Conservation (phyloP, 2,329 filamentous ascomycete species). For the Lachnellula subtilissima region DNA sequence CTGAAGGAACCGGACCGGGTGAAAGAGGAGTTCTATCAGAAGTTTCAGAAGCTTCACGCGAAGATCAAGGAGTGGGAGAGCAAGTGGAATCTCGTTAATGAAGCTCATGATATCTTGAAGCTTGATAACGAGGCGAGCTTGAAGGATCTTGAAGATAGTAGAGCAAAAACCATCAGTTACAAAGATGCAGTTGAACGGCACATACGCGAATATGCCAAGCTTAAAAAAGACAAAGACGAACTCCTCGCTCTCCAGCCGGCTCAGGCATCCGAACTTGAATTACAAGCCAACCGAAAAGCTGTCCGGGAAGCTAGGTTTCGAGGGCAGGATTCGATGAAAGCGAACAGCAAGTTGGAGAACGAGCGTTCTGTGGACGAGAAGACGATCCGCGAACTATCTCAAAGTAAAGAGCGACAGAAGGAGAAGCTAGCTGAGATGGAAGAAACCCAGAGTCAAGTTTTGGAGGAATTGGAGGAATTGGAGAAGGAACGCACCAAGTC, state of each 20-base stretch:
- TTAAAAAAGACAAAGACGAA: not conserved
- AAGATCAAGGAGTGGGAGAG: not conserved
- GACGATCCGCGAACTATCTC: not conserved
- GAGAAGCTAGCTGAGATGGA: not conserved
- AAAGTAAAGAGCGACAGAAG: not conserved
- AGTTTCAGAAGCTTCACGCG: not conserved
- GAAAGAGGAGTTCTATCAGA: not conserved
- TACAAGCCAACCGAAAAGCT: not conserved
- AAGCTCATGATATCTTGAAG: not conserved
- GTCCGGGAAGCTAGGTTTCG: not conserved
- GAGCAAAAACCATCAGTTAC: not conserved
- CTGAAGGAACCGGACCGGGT: not conserved
- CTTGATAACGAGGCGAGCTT: conserved; percentile 1
- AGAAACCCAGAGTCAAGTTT: not conserved
- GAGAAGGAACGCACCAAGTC: not conserved
- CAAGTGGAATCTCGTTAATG: not conserved
- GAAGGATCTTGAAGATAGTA: not conserved
- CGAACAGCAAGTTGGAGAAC: not conserved
- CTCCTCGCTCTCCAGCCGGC: not conserved
- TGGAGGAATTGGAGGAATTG: not conserved
- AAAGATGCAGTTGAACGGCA: not conserved
- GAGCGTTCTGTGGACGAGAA: not conserved
- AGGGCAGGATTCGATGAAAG: not conserved
- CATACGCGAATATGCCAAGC: not conserved
- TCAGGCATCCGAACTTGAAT: not conserved